Evolutionary conservation across 306 rosid species (phyloP), one percentile per base, ranked within the genome.

Genomic region (Myrica gale): DNA sequence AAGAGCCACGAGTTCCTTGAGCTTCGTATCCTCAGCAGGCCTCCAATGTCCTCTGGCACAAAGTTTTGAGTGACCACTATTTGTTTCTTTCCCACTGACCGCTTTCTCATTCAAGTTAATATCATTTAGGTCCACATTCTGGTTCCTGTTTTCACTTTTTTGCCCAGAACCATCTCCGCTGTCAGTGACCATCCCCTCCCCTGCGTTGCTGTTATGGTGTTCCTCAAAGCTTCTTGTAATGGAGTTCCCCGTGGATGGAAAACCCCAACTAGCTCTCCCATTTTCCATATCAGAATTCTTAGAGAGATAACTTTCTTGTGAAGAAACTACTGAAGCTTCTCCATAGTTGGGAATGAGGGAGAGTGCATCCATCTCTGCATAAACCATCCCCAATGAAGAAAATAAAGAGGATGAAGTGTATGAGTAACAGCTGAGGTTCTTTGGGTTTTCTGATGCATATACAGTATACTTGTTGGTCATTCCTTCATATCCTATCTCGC

Each of bases 21-120:
- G 89, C 90, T 92, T 96, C 13, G 96, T 66, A 75, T 96, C 99
- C 81, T 96, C 99, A 4, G 98, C 99, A 6, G 99, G 99, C 72
- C 99, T 86, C 99, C 99, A 96, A 86, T 96, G 99, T 21, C 99
- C 99, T 85, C 99, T 92, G 55, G 93, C 90, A 85, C 97, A 90
- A 5, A 90, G 93, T 66, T 86, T 96, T 21, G 93, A 87, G 75
- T 90, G 98, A 5, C 87, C 96, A 55, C 73, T 77, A 69, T 81
- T 85, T 46, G 74, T 81, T 56, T 85, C 91, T 75, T 85, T 84
- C 71, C 85, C 87, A 45, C 79, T 74, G 1, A 55, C 55, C 56
- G 50, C 71, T 57, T 89, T 86, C 37, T 86, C 86, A 73, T 76
- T 83, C 60, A 81, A 83, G 85, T 82, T 76, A 71, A 78, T 79